phyloP scores from a whole-genome alignment of 345 rosid species.

The Gossypium australe region DNA sequence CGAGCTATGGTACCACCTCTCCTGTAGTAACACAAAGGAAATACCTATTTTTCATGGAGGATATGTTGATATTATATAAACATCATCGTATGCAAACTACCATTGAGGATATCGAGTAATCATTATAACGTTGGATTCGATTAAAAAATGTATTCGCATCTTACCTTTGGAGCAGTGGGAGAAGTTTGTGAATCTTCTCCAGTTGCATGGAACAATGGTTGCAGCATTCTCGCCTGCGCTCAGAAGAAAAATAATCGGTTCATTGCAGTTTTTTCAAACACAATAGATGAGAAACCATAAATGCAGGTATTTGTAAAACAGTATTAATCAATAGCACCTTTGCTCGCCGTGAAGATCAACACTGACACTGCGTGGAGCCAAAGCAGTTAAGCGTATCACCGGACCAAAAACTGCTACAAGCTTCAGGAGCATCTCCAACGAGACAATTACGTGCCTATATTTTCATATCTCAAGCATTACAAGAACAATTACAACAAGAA shows the following conservation, averaged over 20 bases:
- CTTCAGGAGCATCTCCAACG: conserved; percentile 89
- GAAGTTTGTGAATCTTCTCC: conserved; percentile 66
- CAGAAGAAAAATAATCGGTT: conserved; percentile 1
- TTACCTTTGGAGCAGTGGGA: conserved; percentile 65
- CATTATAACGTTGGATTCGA: neutral
- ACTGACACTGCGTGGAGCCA: conserved; percentile 66
- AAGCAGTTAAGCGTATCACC: conserved; percentile 52
- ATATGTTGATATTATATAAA: neutral
- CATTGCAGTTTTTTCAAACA: neutral
- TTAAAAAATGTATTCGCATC: neutral
- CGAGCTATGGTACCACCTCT: conserved; percentile 70
- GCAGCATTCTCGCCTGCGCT: conserved; percentile 73
- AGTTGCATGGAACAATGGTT: conserved; percentile 66
- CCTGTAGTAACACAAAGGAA: conserved; percentile 36
- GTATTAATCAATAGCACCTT: conserved; percentile 31
- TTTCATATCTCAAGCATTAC: conserved; percentile 10
- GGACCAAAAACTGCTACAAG: conserved; percentile 89
- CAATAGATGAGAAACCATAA: neutral
- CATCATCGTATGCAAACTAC: neutral
- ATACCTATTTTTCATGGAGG: neutral
- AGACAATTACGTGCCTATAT: conserved; percentile 63
- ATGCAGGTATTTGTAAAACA: neutral
- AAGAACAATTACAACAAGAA: neutral
- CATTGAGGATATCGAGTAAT: neutral
- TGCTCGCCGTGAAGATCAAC: conserved; percentile 91